phyloP scores from a whole-genome alignment of 805 yeast species.

The Zygoascus tannicola region DNA sequence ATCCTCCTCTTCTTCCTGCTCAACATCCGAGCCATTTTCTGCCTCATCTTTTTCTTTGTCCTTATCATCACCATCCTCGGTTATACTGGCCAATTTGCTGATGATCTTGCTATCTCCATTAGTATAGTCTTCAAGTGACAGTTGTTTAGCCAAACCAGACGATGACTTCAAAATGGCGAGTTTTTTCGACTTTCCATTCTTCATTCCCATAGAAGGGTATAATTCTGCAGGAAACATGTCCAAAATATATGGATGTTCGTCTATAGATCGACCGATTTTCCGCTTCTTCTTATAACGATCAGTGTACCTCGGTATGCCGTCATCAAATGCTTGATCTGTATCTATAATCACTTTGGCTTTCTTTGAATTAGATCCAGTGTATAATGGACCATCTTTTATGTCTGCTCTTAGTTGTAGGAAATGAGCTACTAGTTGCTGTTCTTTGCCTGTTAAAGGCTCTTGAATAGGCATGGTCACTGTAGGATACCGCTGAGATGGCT shows the following conservation, averaged over 20 bases:
- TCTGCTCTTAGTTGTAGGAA: slow-evolving; percentile 16
- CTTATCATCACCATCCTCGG: slow-evolving; percentile 11
- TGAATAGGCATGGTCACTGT: slow-evolving; percentile 18
- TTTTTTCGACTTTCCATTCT: slow-evolving; percentile 28
- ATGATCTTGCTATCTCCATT: background rate
- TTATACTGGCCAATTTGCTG: slow-evolving; percentile 5
- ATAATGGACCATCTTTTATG: slow-evolving; percentile 23
- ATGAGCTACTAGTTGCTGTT: slow-evolving; percentile 20
- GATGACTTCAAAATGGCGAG: slow-evolving; percentile 30
- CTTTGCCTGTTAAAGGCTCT: slow-evolving; percentile 10
- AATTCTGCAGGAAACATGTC: slow-evolving; percentile 73
- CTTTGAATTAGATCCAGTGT: slow-evolving; percentile 15
- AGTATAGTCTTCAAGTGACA: slow-evolving; percentile 24
- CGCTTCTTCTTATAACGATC: slow-evolving; percentile 68
- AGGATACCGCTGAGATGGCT: slow-evolving; percentile 20
- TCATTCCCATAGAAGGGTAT: slow-evolving; percentile 58
- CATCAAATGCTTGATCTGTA: slow-evolving; percentile 29
- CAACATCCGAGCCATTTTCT: slow-evolving; percentile 36
- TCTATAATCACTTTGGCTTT: slow-evolving; percentile 17
- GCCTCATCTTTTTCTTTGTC: slow-evolving; percentile 12
- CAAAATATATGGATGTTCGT: slow-evolving; percentile 63
- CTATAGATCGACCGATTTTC: slow-evolving; percentile 59
- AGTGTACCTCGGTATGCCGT: slow-evolving; percentile 73
- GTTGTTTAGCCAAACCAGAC: slow-evolving; percentile 31
- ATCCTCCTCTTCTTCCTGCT: slow-evolving; percentile 34